phyloP scores from a whole-genome alignment of 169 alveolate species.

The Perkinsus olseni region DNA sequence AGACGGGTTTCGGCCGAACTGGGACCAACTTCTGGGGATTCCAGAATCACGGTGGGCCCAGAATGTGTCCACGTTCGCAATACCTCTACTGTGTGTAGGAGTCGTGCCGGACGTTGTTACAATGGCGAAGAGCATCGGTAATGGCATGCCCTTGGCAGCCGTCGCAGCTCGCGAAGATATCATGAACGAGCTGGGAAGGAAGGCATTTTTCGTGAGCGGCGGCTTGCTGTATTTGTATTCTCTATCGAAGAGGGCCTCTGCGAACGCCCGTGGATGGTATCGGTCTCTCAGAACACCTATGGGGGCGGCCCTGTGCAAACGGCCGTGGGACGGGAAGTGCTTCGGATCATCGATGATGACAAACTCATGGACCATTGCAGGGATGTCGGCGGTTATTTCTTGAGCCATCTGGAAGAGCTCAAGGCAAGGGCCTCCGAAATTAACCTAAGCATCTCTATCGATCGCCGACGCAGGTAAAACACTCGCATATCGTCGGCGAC shows the following conservation, averaged over 20 bases:
- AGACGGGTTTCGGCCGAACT: conserved; percentile 34
- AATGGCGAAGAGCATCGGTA: conserved; percentile 37
- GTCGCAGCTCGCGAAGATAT: conserved; percentile 28
- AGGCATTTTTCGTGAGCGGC: conserved; percentile 7
- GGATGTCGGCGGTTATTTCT: conserved; percentile 26
- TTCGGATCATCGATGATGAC: conserved; percentile 14
- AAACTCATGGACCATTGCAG: conserved; percentile 13
- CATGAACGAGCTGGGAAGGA: conserved; percentile 19
- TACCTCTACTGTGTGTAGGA: too few species aligned
- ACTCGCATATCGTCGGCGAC: too few species aligned
- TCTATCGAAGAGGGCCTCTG: too few species aligned
- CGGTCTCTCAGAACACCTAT: conserved; percentile 12
- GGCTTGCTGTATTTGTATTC: too few species aligned
- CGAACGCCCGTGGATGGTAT: too few species aligned
- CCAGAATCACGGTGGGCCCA: conserved; percentile 12
- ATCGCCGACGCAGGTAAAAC: too few species aligned
- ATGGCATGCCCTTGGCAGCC: conserved; percentile 41
- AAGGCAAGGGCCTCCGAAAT: not conserved
- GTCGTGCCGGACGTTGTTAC: conserved; percentile 37
- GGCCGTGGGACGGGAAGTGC: conserved; percentile 18
- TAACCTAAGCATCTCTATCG: not conserved
- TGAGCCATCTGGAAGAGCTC: conserved; percentile 3
- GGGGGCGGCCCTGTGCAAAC: conserved; percentile 33
- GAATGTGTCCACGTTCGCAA: too few species aligned
- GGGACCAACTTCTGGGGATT: conserved; percentile 40